Evolutionary conservation across 1,284 basidiomycete genomes (phyloP), one percentile per base, ranked within the genome.

Genomic region (Earliella scabrosa): DNA sequence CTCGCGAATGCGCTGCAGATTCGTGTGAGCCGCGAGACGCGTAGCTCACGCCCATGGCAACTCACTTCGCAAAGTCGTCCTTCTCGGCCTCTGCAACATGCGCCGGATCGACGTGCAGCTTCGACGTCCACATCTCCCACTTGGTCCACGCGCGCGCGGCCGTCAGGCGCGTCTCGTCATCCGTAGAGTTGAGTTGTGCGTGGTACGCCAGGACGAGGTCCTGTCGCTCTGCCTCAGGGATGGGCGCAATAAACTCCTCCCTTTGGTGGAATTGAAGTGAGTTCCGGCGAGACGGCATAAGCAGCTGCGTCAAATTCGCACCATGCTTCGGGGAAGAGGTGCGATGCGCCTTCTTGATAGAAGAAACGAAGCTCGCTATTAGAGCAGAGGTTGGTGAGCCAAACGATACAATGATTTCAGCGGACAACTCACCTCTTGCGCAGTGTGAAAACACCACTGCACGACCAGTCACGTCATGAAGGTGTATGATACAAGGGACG

Each of bases 101-200:
- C 4, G 77, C 82, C 2, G 85, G 84, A 65, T 93, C 89, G 24
- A 92, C 82, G 55, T 80, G 76, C 31, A 96, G 75, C 69, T 85
- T 88, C 7, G 86, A 88, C 4, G 93, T 95, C 31, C 81, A 77
- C 90, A 95, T 93, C 90, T 96, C 94, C 92, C 92, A 96, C 65
- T 87, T 90, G 3, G 88, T 79, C 94, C 94, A 97, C 1, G 93
- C 88, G 66, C 85, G 90, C 0, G 95, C 95, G 1, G 95, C 95
- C 14, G 68, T 76, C 38, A 89, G 71, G 27, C 90, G 77, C 1
- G 78, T 83, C 58, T 84, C 77, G 27, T 90, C 84, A 65, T 96
- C 90, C 2, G 79, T 76, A 0, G 90, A 86, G 60, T 90, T 92
- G 50, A 98, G 82, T 52, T 90, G 90, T 14, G 84, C 83, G 69